Evolutionary conservation across 345 rosid species (phyloP), one percentile per base, ranked within the genome.

Genomic region (Bruguiera parviflora): DNA sequence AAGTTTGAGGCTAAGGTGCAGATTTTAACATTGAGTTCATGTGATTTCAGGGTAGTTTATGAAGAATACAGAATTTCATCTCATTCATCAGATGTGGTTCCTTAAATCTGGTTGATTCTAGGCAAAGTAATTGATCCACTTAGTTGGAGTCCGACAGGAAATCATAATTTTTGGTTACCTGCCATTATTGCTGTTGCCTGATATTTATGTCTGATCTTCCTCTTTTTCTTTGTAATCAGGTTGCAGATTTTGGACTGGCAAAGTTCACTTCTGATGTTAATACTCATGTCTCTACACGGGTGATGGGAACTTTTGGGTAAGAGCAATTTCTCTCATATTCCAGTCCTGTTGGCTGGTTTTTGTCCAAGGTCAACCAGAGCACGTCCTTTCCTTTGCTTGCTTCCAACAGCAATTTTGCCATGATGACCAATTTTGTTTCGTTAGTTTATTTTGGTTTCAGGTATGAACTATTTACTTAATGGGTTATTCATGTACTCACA

Each of bases 251-350:
- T 75, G 99, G 99, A 64, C 89, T 95, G 5, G 99, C 96, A 15
- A 95, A 90, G 81, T 60, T 90, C 28, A 49, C 89, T 73, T 87
- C 92, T 66, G 99, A 92, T 72, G 75, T 76, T 71, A 81, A 90
- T 69, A 92, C 99, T 58, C 99, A 95, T 79, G 86, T 92, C 63
- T 95, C 99, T 27, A 95, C 97, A 15, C 80, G 99, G 5, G 98
- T 92, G 70, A 90, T 95, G 98, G 99, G 99, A 72, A 92, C 99
- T 70, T 95, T 95, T 68, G 99, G 98, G 99, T 95, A 79, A 76
- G 80, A 55, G 9, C 65, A 66, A 13, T 21, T 65, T 63, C 29
- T 24, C 49, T 61, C 46, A 18, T 58, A 18, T 18, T 16, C 29
- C 63, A 24, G 13, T 31, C 13, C 60, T 65, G 33, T 64, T 55